Evolutionary conservation across 169 alveolate genomes (phyloP).

Genomic region (Amoebophrya sp.): DNA sequence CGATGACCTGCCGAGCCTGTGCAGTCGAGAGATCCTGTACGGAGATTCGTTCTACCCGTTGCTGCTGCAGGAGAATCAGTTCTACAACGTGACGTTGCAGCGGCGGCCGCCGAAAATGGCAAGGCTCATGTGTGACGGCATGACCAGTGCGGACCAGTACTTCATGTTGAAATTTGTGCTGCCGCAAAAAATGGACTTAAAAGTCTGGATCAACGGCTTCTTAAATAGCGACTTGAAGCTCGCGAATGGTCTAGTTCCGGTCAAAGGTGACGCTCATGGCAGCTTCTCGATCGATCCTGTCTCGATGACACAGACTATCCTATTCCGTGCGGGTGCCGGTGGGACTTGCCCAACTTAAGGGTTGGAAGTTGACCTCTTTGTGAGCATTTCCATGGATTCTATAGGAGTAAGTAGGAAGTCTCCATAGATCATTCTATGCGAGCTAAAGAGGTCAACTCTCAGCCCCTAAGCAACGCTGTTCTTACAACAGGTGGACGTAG

Average conservation of each 20-base stretch:
- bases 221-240: neutral
- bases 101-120: neutral
- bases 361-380: too few relatives aligned
- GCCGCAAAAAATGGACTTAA: neutral
- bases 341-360: too few relatives aligned
- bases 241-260: too few relatives aligned
- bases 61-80: neutral
- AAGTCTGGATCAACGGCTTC: neutral
- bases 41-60: neutral
- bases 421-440: too few relatives aligned
- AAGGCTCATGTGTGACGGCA: neutral
- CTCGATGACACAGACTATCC: neutral
- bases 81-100: neutral
- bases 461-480: neutral
- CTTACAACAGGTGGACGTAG: neutral
- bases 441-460: too few relatives aligned
- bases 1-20: neutral
- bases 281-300: neutral
- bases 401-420: too few relatives aligned
- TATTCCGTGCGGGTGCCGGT: neutral
- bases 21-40: neutral
- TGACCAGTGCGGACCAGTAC: neutral
- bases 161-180: neutral
- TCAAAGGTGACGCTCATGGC: neutral
- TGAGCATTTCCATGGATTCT: too few relatives aligned